Evolutionary conservation across 257 asterid genomes (phyloP).

Genomic region (Agastache rugosa): DNA sequence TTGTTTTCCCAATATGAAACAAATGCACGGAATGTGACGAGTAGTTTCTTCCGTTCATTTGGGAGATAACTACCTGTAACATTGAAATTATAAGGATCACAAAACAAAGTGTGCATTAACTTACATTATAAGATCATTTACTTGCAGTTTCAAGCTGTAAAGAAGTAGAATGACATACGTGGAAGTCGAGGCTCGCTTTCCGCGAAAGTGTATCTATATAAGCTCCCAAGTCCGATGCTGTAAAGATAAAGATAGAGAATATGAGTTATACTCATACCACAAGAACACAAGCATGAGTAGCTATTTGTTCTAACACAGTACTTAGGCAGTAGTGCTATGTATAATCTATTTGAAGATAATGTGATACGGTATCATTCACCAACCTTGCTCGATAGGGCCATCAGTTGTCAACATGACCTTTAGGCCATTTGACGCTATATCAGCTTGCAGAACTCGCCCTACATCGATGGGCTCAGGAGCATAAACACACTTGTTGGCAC

Average conservation of each 20-base stretch:
- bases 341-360: neutral
- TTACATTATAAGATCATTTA: neutral
- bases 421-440: conserved; percentile 62
- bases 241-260: conserved; percentile 10
- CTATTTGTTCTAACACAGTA: neutral
- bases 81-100: conserved; percentile 15
- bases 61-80: conserved; percentile 87
- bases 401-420: conserved; percentile 56
- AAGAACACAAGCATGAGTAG: too few relatives aligned
- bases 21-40: conserved; percentile 81
- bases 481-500: conserved; percentile 82
- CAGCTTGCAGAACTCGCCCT: conserved; percentile 82
- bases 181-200: conserved; percentile 80
- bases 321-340: neutral
- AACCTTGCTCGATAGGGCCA: conserved; percentile 83
- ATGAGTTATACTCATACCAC: neutral
- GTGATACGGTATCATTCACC: conserved; percentile 21
- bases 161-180: conserved; percentile 52
- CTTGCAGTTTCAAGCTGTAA: conserved; percentile 7
- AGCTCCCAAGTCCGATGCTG: conserved; percentile 65
- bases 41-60: conserved; percentile 91
- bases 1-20: conserved; percentile 86
- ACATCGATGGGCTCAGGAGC: conserved; percentile 97
- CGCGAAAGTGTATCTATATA: conserved; percentile 74
- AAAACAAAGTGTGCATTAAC: neutral